Percentiles rank a stretch among this genome's conserved stretches.
phyloP scores from a whole-genome alignment of 176 grass and related monocot species.

The Dactylis glomerata region DNA sequence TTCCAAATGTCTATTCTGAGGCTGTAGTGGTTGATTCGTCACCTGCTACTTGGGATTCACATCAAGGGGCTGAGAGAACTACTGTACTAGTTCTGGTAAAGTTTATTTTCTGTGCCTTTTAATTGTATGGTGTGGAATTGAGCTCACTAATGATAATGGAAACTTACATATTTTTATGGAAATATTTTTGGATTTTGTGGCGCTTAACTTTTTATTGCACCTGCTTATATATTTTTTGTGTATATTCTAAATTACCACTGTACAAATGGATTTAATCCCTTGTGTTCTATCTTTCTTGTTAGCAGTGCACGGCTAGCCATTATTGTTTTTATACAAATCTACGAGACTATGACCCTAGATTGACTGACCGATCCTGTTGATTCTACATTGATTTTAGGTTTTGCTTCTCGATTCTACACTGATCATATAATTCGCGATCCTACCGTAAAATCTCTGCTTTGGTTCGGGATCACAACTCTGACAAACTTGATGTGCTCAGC shows the following conservation, averaged over 20 bases:
- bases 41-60: conserved; percentile 76
- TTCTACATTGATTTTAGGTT: background rate
- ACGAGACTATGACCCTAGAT: background rate
- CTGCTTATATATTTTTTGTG: background rate
- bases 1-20: conserved; percentile 88
- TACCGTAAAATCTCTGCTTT: background rate
- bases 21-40: conserved; percentile 83
- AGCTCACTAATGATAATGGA: background rate
- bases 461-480: background rate
- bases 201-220: background rate
- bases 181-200: background rate
- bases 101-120: background rate
- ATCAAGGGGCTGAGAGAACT: conserved; percentile 58
- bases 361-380: background rate
- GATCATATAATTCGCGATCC: background rate
- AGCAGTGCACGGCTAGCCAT: background rate
- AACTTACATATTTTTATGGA: conserved; percentile 4
- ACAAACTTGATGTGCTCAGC: conserved; percentile 1
- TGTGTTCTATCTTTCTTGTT: background rate
- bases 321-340: background rate
- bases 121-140: background rate
- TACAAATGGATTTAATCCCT: background rate
- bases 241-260: background rate
- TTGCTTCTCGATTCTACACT: background rate
- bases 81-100: conserved; percentile 79